phyloP scores from a whole-genome alignment of 1,139 yeast species.

The Taphrina pruni region DNA sequence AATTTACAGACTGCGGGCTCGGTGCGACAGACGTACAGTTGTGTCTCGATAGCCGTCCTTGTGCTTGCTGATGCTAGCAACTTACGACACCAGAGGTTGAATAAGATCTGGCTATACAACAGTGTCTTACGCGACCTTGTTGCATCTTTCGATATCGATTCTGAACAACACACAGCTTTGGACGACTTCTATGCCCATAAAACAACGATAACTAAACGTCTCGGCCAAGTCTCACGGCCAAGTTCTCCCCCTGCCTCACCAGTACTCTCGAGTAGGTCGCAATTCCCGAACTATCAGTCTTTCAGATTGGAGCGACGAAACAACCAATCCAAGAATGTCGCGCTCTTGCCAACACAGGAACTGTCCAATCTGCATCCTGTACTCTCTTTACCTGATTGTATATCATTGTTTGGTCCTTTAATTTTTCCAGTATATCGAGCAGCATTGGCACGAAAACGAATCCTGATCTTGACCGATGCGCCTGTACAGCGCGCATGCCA shows the following conservation, averaged over 20 bases:
- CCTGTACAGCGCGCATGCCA: constrained; percentile 29
- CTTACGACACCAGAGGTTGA: constrained; percentile 23
- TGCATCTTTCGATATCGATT: background rate
- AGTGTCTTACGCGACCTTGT: constrained; percentile 10
- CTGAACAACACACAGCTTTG: background rate
- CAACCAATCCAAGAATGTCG: background rate
- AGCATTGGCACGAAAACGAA: constrained; percentile 21
- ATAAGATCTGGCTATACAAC: constrained; percentile 24
- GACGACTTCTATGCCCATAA: constrained; percentile 7
- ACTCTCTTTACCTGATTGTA: constrained; percentile 24
- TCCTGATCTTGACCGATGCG: constrained; percentile 13
- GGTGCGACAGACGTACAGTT: background rate
- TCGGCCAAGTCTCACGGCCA: background rate
- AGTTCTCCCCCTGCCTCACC: constrained; percentile 30
- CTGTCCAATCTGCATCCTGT: constrained; percentile 30
- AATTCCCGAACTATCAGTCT: constrained; percentile 19
- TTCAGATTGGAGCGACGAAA: constrained; percentile 18
- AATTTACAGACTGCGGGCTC: constrained; percentile 15
- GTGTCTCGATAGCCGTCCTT: constrained; percentile 25
- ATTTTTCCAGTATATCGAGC: constrained; percentile 27
- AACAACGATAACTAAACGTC: background rate
- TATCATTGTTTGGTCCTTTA: constrained; percentile 22
- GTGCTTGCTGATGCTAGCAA: constrained; percentile 16
- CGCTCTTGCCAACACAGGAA: constrained; percentile 25
- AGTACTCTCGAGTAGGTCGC: constrained; percentile 11